Evolutionary conservation across 208 protist species (phyloP).

Genomic region (Acanthamoeba sp.): DNA sequence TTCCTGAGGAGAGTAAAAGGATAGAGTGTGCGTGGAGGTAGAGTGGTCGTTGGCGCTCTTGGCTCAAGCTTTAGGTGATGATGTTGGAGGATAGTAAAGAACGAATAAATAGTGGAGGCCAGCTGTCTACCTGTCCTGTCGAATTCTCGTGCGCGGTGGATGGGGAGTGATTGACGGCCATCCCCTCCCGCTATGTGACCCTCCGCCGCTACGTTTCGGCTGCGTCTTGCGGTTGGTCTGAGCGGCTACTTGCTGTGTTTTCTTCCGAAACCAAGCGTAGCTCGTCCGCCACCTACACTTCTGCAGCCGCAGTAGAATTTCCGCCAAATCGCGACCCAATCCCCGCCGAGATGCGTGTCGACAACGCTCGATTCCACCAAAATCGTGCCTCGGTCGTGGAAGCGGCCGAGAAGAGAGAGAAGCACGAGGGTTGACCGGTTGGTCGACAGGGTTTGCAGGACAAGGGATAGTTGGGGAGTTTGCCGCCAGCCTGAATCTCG

Average conservation of each 20-base stretch:
- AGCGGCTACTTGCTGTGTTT: constrained; percentile 65
- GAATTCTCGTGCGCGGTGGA: neutral
- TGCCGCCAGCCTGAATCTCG: neutral
- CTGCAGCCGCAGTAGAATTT: neutral
- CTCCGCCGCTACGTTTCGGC: constrained; percentile 7
- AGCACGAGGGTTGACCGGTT: neutral
- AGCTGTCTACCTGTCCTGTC: neutral
- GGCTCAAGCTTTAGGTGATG: no score
- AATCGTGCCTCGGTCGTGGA: neutral
- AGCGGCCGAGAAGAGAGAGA: neutral
- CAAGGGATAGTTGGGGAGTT: neutral
- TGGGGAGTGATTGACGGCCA: neutral
- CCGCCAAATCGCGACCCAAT: neutral
- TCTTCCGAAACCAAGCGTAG: constrained; percentile 14
- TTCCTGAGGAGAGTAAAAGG: no score
- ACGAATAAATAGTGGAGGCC: neutral
- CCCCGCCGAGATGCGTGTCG: neutral
- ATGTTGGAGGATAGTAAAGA: neutral
- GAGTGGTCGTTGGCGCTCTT: no score
- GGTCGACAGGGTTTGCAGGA: neutral
- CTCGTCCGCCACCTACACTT: neutral
- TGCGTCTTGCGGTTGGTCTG: constrained; percentile 18
- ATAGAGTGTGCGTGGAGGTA: no score
- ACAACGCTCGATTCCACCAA: neutral
- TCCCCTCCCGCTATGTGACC: neutral